Percentiles rank a stretch among this genome's conserved stretches.
phyloP scores from a whole-genome alignment of 441 rosid species.

The Croton setiger region DNA sequence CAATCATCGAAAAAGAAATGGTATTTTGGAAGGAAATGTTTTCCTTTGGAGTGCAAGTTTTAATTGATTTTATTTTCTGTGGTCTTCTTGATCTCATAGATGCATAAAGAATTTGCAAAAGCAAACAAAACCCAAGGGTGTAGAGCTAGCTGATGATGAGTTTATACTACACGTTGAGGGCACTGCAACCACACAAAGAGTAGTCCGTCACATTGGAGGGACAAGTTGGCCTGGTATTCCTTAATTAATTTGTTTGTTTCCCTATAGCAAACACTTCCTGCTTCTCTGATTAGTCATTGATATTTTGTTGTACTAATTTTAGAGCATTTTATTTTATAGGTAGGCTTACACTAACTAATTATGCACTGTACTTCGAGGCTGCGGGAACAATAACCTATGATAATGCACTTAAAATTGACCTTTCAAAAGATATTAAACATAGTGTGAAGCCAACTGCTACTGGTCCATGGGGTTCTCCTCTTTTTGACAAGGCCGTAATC shows the following conservation, averaged over 20 bases:
- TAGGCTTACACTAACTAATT: slow-evolving; percentile 84
- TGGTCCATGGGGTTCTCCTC: slow-evolving; percentile 97
- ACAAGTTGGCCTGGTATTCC: slow-evolving; percentile 88
- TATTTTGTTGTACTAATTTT: not conserved
- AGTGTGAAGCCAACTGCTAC: slow-evolving; percentile 66
- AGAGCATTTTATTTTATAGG: slow-evolving; percentile 42
- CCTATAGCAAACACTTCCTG: not conserved
- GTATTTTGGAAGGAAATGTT: not conserved
- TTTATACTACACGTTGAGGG: slow-evolving; percentile 93
- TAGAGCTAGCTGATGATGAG: slow-evolving; percentile 79
- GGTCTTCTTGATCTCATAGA: slow-evolving; percentile 29
- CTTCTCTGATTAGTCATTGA: not conserved
- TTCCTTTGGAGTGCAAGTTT: not conserved
- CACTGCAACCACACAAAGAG: slow-evolving; percentile 76
- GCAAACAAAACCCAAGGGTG: slow-evolving; percentile 64
- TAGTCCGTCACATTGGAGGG: slow-evolving; percentile 79
- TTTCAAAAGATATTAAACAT: slow-evolving; percentile 47
- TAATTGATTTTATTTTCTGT: not conserved
- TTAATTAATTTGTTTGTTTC: not conserved
- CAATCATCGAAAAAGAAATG: too few relatives aligned
- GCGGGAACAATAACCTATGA: slow-evolving; percentile 65
- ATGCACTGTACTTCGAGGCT: slow-evolving; percentile 92
- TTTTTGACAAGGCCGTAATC: slow-evolving; percentile 82
- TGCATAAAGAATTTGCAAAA: slow-evolving; percentile 74
- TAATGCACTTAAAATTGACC: slow-evolving; percentile 81